Conservation (phyloP, 2,329 filamentous ascomycete genomes). For the Diaporthe caulivora region DNA sequence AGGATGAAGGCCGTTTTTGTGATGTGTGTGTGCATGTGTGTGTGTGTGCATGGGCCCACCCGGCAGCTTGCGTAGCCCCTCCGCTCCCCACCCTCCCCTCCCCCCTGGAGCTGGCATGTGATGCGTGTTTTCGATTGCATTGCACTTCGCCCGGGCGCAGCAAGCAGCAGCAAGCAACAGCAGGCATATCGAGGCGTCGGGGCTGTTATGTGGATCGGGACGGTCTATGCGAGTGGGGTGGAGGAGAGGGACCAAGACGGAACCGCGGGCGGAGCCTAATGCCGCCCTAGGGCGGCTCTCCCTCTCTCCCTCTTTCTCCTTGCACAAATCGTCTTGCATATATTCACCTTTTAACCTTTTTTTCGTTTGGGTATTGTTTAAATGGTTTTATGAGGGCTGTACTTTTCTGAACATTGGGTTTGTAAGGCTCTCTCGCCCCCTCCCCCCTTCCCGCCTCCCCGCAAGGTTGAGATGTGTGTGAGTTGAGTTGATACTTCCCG, state of each 20-base stretch:
- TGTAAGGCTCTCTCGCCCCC: too few species aligned
- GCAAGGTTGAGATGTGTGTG: not conserved
- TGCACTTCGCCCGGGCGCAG: not conserved
- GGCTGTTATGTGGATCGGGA: conserved; percentile 9
- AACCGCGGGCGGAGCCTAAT: not conserved
- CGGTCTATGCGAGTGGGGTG: not conserved
- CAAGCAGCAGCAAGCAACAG: too few species aligned
- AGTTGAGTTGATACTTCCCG: not conserved
- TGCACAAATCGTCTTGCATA: not conserved
- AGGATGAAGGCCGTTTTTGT: too few species aligned
- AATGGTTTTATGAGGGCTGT: too few species aligned
- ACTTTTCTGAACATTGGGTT: too few species aligned
- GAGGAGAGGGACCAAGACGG: not conserved
- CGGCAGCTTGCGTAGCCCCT: too few species aligned
- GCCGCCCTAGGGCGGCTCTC: not conserved
- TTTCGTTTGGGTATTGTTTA: too few species aligned
- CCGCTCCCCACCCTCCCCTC: too few species aligned
- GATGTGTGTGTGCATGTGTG: too few species aligned
- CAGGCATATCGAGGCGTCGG: conserved; percentile 11
- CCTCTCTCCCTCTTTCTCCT: too few species aligned
- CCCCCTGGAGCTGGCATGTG: too few species aligned
- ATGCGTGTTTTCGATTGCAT: not conserved
- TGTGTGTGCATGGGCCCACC: not conserved
- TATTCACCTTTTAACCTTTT: too few species aligned
- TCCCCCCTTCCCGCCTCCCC: not conserved